Conservation (phyloP, 768 basidiomycete genomes). For the Russula dissimulans region DNA sequence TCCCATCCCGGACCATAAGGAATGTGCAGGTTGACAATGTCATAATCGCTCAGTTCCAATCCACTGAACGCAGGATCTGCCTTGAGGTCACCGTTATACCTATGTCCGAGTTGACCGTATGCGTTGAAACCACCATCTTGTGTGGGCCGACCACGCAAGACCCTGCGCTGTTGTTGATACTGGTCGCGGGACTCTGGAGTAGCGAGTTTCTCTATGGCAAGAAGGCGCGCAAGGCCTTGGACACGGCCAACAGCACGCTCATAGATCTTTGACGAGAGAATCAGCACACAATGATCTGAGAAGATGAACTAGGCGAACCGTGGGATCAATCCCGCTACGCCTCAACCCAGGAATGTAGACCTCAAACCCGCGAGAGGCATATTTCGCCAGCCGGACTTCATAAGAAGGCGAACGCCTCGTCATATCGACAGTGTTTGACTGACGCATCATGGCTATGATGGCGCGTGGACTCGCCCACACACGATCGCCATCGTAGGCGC, state of each 20-base stretch:
- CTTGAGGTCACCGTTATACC: slow-evolving; percentile 50
- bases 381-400: slow-evolving; percentile 53
- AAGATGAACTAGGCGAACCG: slow-evolving; percentile 28
- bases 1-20: slow-evolving; percentile 57
- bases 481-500: slow-evolving; percentile 43
- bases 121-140: slow-evolving; percentile 7
- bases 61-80: slow-evolving; percentile 32
- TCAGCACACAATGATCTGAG: neutral
- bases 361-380: slow-evolving; percentile 45
- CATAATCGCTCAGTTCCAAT: slow-evolving; percentile 50
- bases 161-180: slow-evolving; percentile 41
- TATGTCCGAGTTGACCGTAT: slow-evolving; percentile 21
- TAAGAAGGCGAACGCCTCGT: slow-evolving; percentile 57
- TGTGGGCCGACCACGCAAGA: slow-evolving; percentile 41
- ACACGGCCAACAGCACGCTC: slow-evolving; percentile 49
- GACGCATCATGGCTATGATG: slow-evolving; percentile 55
- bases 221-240: slow-evolving; percentile 50
- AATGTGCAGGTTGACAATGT: slow-evolving; percentile 44
- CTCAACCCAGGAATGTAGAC: slow-evolving; percentile 45
- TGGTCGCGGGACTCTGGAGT: slow-evolving; percentile 34
- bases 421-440: slow-evolving; percentile 54
- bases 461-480: slow-evolving; percentile 54
- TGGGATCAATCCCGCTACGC: slow-evolving; percentile 48
- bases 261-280: slow-evolving; percentile 35
- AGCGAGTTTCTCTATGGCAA: slow-evolving; percentile 52